Evolutionary conservation across 1,284 basidiomycete genomes (phyloP).

Genomic region (Athelia psychrophila): DNA sequence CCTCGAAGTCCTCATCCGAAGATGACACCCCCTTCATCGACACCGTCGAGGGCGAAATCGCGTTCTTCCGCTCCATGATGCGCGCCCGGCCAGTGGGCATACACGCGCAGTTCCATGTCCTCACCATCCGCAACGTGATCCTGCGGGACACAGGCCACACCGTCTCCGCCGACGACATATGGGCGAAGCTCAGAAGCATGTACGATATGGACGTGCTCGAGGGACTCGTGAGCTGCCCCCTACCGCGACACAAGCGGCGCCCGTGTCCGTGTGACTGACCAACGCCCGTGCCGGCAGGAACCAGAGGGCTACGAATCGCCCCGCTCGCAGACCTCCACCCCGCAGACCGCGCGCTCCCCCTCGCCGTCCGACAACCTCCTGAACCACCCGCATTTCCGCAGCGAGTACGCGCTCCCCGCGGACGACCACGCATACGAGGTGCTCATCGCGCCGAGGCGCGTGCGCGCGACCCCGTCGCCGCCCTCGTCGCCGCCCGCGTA

Average conservation of each 20-base stretch:
- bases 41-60: constrained; percentile 75
- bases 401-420: constrained; percentile 61
- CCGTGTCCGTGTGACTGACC: constrained; percentile 5
- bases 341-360: constrained; percentile 53
- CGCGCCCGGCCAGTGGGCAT: constrained; percentile 75
- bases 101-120: constrained; percentile 75
- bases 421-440: constrained; percentile 52
- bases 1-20: constrained; percentile 2
- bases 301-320: constrained; percentile 58
- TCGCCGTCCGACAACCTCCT: constrained; percentile 64
- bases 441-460: constrained; percentile 57
- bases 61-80: constrained; percentile 77
- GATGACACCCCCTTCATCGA: constrained; percentile 44
- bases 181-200: constrained; percentile 68
- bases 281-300: constrained; percentile 43
- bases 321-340: constrained; percentile 42
- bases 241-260: constrained; percentile 7
- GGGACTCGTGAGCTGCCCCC: constrained; percentile 52
- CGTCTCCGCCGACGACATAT: constrained; percentile 64
- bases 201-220: constrained; percentile 82
- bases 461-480: constrained; percentile 55
- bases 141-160: constrained; percentile 64
- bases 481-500: constrained; percentile 55
- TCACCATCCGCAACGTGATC: constrained; percentile 71
- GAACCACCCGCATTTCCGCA: constrained; percentile 65